Base-by-base conservation (phyloP, 2,329 filamentous ascomycete genomes). In the Aspergillus tubingensis region DNA sequence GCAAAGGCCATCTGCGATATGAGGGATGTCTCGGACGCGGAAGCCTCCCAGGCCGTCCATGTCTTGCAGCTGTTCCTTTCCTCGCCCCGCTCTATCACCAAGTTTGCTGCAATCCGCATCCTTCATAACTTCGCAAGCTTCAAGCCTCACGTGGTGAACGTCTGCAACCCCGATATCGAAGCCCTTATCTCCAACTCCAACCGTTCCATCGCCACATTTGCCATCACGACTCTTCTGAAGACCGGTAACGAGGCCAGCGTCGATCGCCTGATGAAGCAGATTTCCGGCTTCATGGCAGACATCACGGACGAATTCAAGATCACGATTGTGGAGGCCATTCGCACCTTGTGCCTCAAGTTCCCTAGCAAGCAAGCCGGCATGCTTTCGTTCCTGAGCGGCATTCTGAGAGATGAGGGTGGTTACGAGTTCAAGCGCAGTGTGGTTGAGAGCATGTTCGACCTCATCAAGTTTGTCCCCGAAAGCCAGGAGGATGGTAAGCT, bases 261-360 rank as follows among this genome's bases (percentile, higher is more conserved):
- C 48, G 95, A 99, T 76, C 88, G 95, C 57, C 81, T 99, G 67
- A 97, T 99, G 92, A 97, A 97, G 85, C 93, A 98, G 77, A 98
- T 99, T 64, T 92, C 92, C 23, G 90, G 91, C 41, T 97, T 99
- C 82, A 98, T 99, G 95, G 91, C 93, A 4, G 95, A 98, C 78
- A 98, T 98, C 67, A 97, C 94, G 6, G 95, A 99, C 74, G 95
- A 99, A 78, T 99, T 99, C 84, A 99, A 98, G 84, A 96, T 99
- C 68, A 99, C 95, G n/a, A 96, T 99, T 71, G 94, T 99, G 47
- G 95, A 99, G 78, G 95, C 95, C 44, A 97, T 99, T 73, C 90
- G 95, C 62, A 98, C 95, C 3, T 82, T 99, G 43, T 98, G 94
- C 76, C 83, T 99, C 69, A 99, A 99, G 80, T 99, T 99, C 81